Conservation (phyloP, 2,329 filamentous ascomycete species). For the Microcyclospora tardicrescens region DNA sequence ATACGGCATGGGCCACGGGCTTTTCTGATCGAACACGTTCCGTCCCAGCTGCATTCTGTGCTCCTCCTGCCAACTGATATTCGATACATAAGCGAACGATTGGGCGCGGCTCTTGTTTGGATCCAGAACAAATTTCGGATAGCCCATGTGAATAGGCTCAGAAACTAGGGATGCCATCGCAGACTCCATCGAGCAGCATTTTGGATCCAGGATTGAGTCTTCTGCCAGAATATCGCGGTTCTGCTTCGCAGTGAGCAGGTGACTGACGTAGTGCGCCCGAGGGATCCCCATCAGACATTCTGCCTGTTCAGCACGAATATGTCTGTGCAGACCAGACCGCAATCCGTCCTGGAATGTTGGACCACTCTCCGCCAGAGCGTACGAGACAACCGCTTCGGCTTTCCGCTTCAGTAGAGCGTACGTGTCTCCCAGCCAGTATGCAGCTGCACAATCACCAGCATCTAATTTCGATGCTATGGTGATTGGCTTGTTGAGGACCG, state of each 20-base stretch:
- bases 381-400: slow-evolving; percentile 13
- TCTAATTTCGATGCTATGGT: slow-evolving; percentile 7
- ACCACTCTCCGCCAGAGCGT: slow-evolving; percentile 11
- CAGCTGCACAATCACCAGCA: slow-evolving; percentile 14
- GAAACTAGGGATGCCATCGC: slow-evolving; percentile 3
- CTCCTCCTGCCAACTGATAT: not conserved
- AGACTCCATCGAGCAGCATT: slow-evolving; percentile 2
- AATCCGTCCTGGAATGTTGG: slow-evolving; percentile 2
- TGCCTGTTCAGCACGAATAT: slow-evolving; percentile 5
- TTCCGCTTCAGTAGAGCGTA: slow-evolving; percentile 11
- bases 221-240: not conserved
- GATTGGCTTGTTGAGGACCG: slow-evolving; percentile 9
- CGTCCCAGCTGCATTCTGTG: not conserved
- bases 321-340: slow-evolving; percentile 2
- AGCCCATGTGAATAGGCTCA: not conserved
- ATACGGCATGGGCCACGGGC: slow-evolving; percentile 12
- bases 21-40: slow-evolving; percentile 2
- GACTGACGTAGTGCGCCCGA: slow-evolving; percentile 3
- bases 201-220: slow-evolving; percentile 5
- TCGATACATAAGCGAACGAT: too few relatives aligned
- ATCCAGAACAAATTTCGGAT: not conserved
- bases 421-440: slow-evolving; percentile 15
- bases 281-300: slow-evolving; percentile 2
- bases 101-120: too few relatives aligned
- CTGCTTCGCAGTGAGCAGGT: slow-evolving; percentile 1